Base-by-base conservation (phyloP, 129 eudicot genomes). In the Logfia minima region DNA sequence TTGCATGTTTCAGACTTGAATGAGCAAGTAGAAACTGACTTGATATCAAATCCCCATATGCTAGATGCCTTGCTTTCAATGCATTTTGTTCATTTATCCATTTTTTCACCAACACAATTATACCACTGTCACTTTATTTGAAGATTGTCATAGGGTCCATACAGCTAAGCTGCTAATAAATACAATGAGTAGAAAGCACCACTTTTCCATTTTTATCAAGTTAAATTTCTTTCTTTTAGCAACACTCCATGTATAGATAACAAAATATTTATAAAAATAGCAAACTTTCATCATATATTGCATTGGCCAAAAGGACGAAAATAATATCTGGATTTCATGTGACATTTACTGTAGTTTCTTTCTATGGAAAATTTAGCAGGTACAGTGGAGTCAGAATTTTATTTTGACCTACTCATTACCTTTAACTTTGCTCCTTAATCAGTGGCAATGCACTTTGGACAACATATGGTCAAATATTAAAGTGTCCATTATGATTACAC, bases 1-100 rank as follows among this genome's bases (percentile, higher is more conserved):
- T 66, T 77, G 78, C 61, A 85, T 34, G 62, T 21, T 80, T 31
- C 58, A 19, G 64, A 79, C 63, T 78, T 55, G 65, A 45, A 78
- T 41, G 26, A 77, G 51, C 67, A 61, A 78, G 43, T 59, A 28
- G 93, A 88, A 86, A 88, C 58, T 79, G 90, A 88, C 90, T 68
- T 53, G 37, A 76, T 64, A 59, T 71, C 75, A 69, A 70, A 52
- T 41, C 72, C 80, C 74, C 58, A 74, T 77, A 77, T 29, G 74
- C 79, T 72, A 72, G 51, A 51, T 79, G 78, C 68, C 53, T 76
- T 77, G 77, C 77, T 75, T 71, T 82, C 61, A 76, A 77, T 83
- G 86, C 75, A 59, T 73, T 83, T 70, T 77, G 65, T 59, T 83
- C 34, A 68, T 52, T 72, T 76, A 72, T 74, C 68, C 45, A 24